Evolutionary conservation across 148 eudicot species (phyloP), one percentile per base, ranked within the genome.

Genomic region (Cornus florida): DNA sequence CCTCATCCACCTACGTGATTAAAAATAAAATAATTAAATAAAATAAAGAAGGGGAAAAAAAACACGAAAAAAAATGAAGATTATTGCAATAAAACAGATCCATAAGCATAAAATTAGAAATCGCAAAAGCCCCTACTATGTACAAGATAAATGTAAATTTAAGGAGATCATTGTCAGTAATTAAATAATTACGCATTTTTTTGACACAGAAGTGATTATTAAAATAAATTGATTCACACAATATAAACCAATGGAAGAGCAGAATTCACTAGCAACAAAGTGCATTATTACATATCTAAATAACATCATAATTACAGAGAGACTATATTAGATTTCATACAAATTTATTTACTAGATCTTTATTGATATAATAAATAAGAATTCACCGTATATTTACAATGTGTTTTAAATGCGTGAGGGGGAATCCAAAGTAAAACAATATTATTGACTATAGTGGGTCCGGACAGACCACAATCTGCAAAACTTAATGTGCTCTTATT

Each of bases 1-100:
- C 77, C 80, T 94, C 97, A 72, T 96, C 94, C 76, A 96, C 99
- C 99, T 96, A 78, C 68, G 65, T n/a, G 16, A 23, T 39, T 62
- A 28, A 28, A 28, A 28, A 28, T 28, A 28, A 28, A 28, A 28
- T 28, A 28, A 28, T n/a, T n/a, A 28, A 28, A 28, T 28, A 28
- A 28, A 28, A 28, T 28, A 28, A 28, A 28, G 28, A 1, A 1
- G 28, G 28, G 1, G 14, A 57, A 67, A 22, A 41, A 79, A 23
- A 60, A 57, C 35, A 56, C 35, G 66, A 67, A 32, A 35, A 38
- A 43, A 10, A 22, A 5, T 33, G 8, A 67, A 28, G 38, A 0
- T 43, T 43, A 43, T 43, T 43, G 48, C 48, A 43, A 23, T 17
- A 24, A 67, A 22, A 10, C 39, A 32, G 46, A 64, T 10, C 32